Percentiles rank a stretch among this genome's conserved stretches.
phyloP scores from a whole-genome alignment of 345 rosid species.

The Acer yangbiense region DNA sequence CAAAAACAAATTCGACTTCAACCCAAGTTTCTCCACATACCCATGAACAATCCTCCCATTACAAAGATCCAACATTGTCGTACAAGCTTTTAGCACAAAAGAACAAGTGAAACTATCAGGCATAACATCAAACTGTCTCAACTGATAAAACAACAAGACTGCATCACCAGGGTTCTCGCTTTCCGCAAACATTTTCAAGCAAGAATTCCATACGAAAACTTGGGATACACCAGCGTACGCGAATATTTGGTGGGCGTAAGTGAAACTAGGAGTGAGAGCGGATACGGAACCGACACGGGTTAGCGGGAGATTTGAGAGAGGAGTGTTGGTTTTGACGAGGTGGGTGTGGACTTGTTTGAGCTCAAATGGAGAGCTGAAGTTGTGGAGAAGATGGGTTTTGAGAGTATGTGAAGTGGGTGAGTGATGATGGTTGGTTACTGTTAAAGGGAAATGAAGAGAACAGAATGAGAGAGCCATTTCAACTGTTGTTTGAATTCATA shows the following conservation, averaged over 20 bases:
- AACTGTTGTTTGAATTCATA: background rate
- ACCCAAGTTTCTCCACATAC: slow-evolving; percentile 40
- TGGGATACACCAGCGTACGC: slow-evolving; percentile 2
- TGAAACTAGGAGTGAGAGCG: slow-evolving; percentile 27
- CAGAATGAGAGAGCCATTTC: slow-evolving; percentile 7
- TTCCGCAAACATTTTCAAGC: slow-evolving; percentile 36
- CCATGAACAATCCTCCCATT: slow-evolving; percentile 34
- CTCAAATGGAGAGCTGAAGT: slow-evolving; percentile 43
- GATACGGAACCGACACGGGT: slow-evolving; percentile 33
- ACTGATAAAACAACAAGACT: slow-evolving; percentile 25
- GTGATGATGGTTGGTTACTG: background rate
- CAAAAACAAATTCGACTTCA: slow-evolving; percentile 32
- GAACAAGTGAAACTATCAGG: slow-evolving; percentile 42
- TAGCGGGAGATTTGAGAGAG: slow-evolving; percentile 29
- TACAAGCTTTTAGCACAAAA: slow-evolving; percentile 39
- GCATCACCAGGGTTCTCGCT: slow-evolving; percentile 32
- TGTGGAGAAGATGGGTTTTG: slow-evolving; percentile 22
- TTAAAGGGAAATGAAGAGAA: background rate
- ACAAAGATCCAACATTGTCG: slow-evolving; percentile 14
- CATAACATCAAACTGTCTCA: slow-evolving; percentile 28
- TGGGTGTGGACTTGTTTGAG: slow-evolving; percentile 44
- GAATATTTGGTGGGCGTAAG: slow-evolving; percentile 33
- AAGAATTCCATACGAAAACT: slow-evolving; percentile 41
- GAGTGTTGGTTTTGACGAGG: slow-evolving; percentile 34
- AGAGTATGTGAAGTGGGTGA: background rate